Evolutionary conservation across 768 basidiomycete genomes (phyloP).

Genomic region (Russula virescens): DNA sequence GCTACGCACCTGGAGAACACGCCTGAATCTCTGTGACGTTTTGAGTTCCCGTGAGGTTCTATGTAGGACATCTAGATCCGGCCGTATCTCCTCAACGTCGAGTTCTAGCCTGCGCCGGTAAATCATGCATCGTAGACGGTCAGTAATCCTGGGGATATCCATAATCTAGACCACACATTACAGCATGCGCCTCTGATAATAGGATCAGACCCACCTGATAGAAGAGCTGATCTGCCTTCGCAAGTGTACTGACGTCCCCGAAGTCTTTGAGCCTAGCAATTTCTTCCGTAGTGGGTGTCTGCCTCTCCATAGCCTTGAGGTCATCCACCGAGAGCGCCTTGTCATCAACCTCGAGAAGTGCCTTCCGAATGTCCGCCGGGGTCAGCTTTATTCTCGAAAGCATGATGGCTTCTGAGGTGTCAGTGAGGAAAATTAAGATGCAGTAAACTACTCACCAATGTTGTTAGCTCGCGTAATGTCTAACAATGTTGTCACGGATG

Average conservation of each 20-base stretch:
- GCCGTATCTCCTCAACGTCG: slow-evolving; percentile 77
- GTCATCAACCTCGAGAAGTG: slow-evolving; percentile 71
- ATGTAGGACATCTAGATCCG: slow-evolving; percentile 69
- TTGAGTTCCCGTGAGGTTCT: slow-evolving; percentile 67
- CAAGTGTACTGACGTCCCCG: slow-evolving; percentile 64
- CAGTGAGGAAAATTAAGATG: neutral
- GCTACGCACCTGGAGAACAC: slow-evolving; percentile 54
- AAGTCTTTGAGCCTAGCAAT: slow-evolving; percentile 64
- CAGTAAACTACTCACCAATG: slow-evolving; percentile 46
- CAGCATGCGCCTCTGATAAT: neutral
- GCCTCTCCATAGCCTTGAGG: slow-evolving; percentile 65
- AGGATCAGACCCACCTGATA: slow-evolving; percentile 46
- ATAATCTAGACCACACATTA: slow-evolving; percentile 51
- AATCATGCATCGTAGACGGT: slow-evolving; percentile 76
- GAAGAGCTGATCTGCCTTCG: slow-evolving; percentile 83
- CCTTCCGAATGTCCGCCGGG: slow-evolving; percentile 59
- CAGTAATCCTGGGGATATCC: slow-evolving; percentile 64
- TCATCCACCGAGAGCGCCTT: slow-evolving; percentile 62
- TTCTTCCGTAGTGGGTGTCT: slow-evolving; percentile 80
- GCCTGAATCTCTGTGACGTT: slow-evolving; percentile 57
- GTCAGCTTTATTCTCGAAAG: slow-evolving; percentile 66
- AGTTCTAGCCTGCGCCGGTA: slow-evolving; percentile 78
- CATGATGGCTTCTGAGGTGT: slow-evolving; percentile 62
- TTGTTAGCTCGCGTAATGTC: slow-evolving; percentile 83
- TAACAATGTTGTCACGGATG: slow-evolving; percentile 62